Conservation (phyloP, 352 stramenopile genomes). For the Globisporangium barbulae region DNA sequence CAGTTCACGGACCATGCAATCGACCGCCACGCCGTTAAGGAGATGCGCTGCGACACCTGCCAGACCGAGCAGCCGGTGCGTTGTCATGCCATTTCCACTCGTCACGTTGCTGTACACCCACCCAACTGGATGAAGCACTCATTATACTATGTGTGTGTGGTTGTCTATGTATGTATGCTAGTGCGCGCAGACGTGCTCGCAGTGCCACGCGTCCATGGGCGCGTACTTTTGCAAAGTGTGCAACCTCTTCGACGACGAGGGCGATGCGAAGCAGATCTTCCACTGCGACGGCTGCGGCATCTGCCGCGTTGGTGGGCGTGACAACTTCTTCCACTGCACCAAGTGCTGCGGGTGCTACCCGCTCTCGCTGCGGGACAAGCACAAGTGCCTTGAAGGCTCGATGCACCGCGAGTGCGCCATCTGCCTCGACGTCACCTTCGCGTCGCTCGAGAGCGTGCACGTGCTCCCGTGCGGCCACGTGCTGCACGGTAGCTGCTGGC, state of each 20-base stretch:
- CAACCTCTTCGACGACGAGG: conserved; percentile 75
- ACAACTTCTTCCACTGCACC: conserved; percentile 79
- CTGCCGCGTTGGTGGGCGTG: conserved; percentile 66
- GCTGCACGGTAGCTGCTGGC: conserved; percentile 64
- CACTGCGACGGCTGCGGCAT: conserved; percentile 78
- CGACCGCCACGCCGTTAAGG: conserved; percentile 69
- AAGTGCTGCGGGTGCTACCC: conserved; percentile 81
- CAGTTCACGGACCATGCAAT: conserved; percentile 59
- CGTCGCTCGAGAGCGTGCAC: conserved; percentile 65
- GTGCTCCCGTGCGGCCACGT: conserved; percentile 77
- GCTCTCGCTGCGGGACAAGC: conserved; percentile 58
- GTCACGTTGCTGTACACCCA: not conserved
- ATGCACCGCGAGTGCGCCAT: conserved; percentile 84
- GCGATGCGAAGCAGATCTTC: conserved; percentile 60
- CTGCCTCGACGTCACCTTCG: conserved; percentile 78
- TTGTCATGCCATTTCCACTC: not conserved
- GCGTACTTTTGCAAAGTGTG: conserved; percentile 65
- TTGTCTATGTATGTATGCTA: conserved; percentile 15
- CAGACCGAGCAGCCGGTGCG: conserved; percentile 56
- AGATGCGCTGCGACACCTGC: conserved; percentile 67
- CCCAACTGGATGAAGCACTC: no score
- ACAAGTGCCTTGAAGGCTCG: conserved; percentile 76
- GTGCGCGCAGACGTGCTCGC: conserved; percentile 48
- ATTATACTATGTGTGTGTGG: not conserved
- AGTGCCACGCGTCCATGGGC: conserved; percentile 47